These are phyloP conservation scores for Fusarium coicis DNA, from an alignment of 2,329 filamentous ascomycete species.

Conservation along the genomic window DNA sequence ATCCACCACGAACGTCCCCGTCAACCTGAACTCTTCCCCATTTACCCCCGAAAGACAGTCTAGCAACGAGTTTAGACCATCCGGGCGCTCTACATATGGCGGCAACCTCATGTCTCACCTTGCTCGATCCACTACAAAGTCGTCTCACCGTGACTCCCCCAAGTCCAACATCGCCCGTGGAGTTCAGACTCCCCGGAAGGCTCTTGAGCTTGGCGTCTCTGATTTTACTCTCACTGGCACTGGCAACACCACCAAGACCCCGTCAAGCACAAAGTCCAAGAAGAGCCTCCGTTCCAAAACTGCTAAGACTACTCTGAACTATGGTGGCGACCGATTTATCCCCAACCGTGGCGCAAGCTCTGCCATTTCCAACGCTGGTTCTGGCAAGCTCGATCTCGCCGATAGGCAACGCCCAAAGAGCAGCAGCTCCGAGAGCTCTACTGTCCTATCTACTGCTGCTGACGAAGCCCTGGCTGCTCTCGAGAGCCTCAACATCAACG, in stretches of 20 bases:
- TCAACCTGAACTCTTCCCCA: constrained; percentile 74
- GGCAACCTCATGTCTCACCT: constrained; percentile 84
- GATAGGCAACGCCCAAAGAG: constrained; percentile 80
- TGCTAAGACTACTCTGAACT: constrained; percentile 83
- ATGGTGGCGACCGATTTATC: constrained; percentile 92
- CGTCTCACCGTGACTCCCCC: constrained; percentile 83
- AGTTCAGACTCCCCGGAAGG: constrained; percentile 80
- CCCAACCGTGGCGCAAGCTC: constrained; percentile 93
- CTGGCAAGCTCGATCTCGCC: constrained; percentile 80
- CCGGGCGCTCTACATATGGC: constrained; percentile 79
- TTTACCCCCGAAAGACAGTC: constrained; percentile 76
- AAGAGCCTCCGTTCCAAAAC: constrained; percentile 66
- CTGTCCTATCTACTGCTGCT: constrained; percentile 79
- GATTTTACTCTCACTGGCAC: constrained; percentile 93
- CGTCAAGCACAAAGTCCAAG: constrained; percentile 66
- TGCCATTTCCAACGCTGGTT: constrained; percentile 82
- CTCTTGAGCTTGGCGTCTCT: constrained; percentile 88
- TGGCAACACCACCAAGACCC: constrained; percentile 69
- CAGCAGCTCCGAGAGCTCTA: constrained; percentile 75
- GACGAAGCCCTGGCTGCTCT: constrained; percentile 84
- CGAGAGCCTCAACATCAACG: constrained; percentile 79
- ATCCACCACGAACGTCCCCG: constrained; percentile 58
- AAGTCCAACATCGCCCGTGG: constrained; percentile 93
- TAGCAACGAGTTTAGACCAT: constrained; percentile 62
- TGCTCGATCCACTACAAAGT: constrained; percentile 73